Percentiles rank a stretch among this genome's conserved stretches.
These are phyloP conservation scores for Rosa chinensis DNA, from an alignment of 306 rosid genomes.

Conservation along the genomic window DNA sequence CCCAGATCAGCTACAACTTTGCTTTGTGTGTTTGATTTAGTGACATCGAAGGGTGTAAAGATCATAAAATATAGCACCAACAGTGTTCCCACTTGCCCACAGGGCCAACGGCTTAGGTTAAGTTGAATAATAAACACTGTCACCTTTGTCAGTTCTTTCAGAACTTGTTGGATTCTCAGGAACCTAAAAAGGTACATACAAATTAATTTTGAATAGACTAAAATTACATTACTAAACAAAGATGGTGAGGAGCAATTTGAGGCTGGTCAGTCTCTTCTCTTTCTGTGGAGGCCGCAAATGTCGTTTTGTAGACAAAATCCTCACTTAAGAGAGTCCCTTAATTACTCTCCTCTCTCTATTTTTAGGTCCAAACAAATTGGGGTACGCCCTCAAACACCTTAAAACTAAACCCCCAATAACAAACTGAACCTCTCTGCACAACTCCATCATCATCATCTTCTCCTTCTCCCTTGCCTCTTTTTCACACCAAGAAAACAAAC, in stretches of 20 bases:
- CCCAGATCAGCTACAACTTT: neutral
- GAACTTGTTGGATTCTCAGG: slow-evolving; percentile 4
- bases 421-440: slow-evolving; percentile 10
- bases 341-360: slow-evolving; percentile 3
- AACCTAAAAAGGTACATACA: neutral
- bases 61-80: neutral
- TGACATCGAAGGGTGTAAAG: neutral
- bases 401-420: slow-evolving; percentile 12
- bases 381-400: neutral
- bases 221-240: neutral
- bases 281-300: slow-evolving; percentile 16
- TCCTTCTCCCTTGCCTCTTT: neutral
- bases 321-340: neutral
- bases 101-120: neutral
- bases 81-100: neutral
- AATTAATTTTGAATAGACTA: neutral
- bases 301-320: slow-evolving; percentile 13
- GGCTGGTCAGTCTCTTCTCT: slow-evolving; percentile 28
- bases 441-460: neutral
- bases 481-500: neutral
- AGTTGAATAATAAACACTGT: neutral
- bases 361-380: slow-evolving; percentile 11
- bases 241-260: slow-evolving; percentile 30
- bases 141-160: neutral
- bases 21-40: neutral